Evolutionary conservation across 306 rosid genomes (phyloP), one percentile per base, ranked within the genome.

Genomic region (Inga leiocalycina): DNA sequence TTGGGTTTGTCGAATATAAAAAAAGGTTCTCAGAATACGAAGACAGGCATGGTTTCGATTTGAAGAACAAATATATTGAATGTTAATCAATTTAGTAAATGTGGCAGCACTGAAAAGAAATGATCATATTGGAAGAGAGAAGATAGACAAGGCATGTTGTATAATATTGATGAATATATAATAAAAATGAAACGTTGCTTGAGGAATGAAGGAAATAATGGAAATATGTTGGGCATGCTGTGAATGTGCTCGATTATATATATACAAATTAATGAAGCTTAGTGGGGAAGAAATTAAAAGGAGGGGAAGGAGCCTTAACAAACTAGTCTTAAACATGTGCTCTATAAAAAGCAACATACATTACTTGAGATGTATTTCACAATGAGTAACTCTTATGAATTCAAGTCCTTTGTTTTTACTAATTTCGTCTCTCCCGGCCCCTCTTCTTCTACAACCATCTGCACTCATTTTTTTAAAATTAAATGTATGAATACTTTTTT

Each of bases 261-360:
- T 59, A 75, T 75, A 32, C 16, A 11, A 43, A 39, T 39, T 39
- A 39, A 74, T 80, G 77, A 86, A 24, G 87, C 90, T 84, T 86
- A 37, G 85, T 78, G 80, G 75, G 77, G 76, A 86, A 86, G 86
- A 81, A 87, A 39, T 39, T 39, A 39, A 39, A 90, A 82, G 69
- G 51, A 48, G 67, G 77, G 69, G 7, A 12, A 61, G 76, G 22
- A 71, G 9, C 41, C 56, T 81, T 88, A 16, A 71, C 78, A 79
- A 79, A 74, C 54, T 20, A 71, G 44, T 71, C 51, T 70, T 39
- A 11, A 79, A 62, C 77, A 78, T 79, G 79, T 71, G 87, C 80
- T 79, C 72, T 62, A n/a, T 74, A 32, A 72, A 72, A 72, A 79
- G 78, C 72, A 80, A 71, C 34, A 72, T 7, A 71, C 32, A 43